Evolutionary conservation across 1,284 basidiomycete genomes (phyloP).

Genomic region (Apiotrichum gamsii): DNA sequence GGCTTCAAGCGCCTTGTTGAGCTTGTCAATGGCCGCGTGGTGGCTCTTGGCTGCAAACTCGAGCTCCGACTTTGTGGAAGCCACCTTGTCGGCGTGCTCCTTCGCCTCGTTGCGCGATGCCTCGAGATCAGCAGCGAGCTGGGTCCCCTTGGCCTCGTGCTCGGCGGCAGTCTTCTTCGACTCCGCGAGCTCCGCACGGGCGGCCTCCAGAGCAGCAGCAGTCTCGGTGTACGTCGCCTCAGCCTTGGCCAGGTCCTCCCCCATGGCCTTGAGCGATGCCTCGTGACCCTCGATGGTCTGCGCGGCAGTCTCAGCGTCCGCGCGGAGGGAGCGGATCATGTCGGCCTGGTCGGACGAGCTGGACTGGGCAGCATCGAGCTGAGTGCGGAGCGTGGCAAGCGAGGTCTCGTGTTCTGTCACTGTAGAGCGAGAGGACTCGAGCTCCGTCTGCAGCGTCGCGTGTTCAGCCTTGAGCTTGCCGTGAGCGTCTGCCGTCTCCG

Average conservation of each 20-base stretch:
- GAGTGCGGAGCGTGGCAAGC: slow-evolving; percentile 5
- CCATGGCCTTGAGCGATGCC: background rate
- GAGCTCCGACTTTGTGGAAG: slow-evolving; percentile 1
- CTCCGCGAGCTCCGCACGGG: slow-evolving; percentile 5
- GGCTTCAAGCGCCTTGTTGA: slow-evolving; percentile 3
- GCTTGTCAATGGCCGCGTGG: slow-evolving; percentile 4
- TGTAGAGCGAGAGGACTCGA: slow-evolving; percentile 1
- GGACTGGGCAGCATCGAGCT: slow-evolving; percentile 10
- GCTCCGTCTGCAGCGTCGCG: background rate
- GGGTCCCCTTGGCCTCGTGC: slow-evolving; percentile 38
- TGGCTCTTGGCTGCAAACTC: slow-evolving; percentile 6
- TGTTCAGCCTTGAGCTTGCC: slow-evolving; percentile 22
- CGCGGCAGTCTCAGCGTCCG: slow-evolving; percentile 1
- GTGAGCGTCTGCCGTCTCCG: slow-evolving; percentile 10
- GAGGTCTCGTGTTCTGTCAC: slow-evolving; percentile 7
- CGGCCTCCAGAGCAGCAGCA: slow-evolving; percentile 10
- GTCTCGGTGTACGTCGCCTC: slow-evolving; percentile 5
- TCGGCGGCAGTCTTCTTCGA: background rate
- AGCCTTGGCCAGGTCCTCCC: slow-evolving; percentile 1
- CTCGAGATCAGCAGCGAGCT: slow-evolving; percentile 21
- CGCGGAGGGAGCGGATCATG: background rate
- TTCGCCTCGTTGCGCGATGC: background rate
- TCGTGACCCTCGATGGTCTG: slow-evolving; percentile 7
- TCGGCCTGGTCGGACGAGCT: slow-evolving; percentile 4
- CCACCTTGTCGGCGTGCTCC: background rate